A percentile compares a stretch with the other conserved stretches of the same genome.
Evolutionary conservation across 2,329 filamentous ascomycete species (phyloP).

Genomic region (Westerdykella sp.): DNA sequence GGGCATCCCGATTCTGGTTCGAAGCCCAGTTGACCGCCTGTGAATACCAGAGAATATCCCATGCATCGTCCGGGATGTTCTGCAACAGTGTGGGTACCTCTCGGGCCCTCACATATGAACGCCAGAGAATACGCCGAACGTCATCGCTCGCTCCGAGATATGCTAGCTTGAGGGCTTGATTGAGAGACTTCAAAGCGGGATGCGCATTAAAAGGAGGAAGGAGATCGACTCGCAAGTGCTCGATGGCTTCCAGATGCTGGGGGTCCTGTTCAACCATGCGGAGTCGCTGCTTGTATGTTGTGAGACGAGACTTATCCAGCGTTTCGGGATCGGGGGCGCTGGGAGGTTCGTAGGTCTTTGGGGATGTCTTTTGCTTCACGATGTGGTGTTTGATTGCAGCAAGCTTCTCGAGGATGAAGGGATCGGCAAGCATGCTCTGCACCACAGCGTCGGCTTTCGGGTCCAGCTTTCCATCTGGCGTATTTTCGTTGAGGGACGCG

Average conservation of each 20-base stretch:
- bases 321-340: constrained; percentile 26
- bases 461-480: constrained; percentile 17
- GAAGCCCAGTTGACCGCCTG: constrained; percentile 33
- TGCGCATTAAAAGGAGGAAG: constrained; percentile 28
- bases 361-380: constrained; percentile 7
- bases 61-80: constrained; percentile 30
- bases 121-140: constrained; percentile 32
- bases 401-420: constrained; percentile 29
- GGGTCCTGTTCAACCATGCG: constrained; percentile 21
- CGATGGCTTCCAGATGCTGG: constrained; percentile 25
- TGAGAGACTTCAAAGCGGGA: constrained; percentile 29
- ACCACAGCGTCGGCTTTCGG: constrained; percentile 29
- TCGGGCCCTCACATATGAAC: constrained; percentile 29
- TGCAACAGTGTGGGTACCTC: constrained; percentile 27
- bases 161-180: constrained; percentile 30
- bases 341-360: constrained; percentile 9
- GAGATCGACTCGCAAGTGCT: constrained; percentile 22
- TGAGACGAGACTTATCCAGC: constrained; percentile 17
- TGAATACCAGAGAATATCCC: constrained; percentile 36
- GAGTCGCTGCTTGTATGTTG: constrained; percentile 22
- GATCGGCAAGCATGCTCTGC: constrained; percentile 31
- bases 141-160: constrained; percentile 34
- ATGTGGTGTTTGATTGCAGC: constrained; percentile 25
- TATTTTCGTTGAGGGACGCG: constrained; percentile 3
- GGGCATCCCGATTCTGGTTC: constrained; percentile 28